Evolutionary conservation across 129 eudicot genomes (phyloP).

Genomic region (Lactuca saligna): DNA sequence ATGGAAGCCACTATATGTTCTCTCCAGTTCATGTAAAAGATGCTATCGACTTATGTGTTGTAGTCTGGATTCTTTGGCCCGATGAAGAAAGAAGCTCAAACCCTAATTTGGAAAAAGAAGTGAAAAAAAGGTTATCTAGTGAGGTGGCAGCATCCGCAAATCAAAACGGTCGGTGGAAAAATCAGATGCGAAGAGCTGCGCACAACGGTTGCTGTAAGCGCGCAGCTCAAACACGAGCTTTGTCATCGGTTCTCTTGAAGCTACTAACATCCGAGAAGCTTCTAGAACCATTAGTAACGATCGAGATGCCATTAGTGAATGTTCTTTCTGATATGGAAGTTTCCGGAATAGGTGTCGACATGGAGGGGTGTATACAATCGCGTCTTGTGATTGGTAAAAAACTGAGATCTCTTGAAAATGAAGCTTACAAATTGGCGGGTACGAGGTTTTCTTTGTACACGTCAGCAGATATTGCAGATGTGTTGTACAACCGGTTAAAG

Average conservation of each 20-base stretch:
- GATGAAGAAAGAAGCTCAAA: conserved; percentile 91
- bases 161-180: conserved; percentile 93
- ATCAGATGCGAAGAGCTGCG: conserved; percentile 92
- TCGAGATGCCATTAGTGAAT: conserved; percentile 82
- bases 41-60: conserved; percentile 66
- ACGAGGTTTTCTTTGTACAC: conserved; percentile 75
- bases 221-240: conserved; percentile 77
- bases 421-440: conserved; percentile 84
- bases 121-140: conserved; percentile 72
- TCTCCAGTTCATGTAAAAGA: conserved; percentile 53
- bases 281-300: conserved; percentile 53
- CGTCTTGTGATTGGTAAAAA: conserved; percentile 70
- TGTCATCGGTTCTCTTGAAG: conserved; percentile 74
- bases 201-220: conserved; percentile 96
- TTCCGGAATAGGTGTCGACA: conserved; percentile 90
- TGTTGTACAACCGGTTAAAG: conserved; percentile 75
- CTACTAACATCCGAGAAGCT: conserved; percentile 79
- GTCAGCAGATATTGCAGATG: conserved; percentile 95
- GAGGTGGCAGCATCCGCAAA: conserved; percentile 91
- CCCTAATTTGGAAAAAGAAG: conserved; percentile 98
- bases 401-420: conserved; percentile 73
- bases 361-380: conserved; percentile 90
- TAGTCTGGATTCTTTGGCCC: conserved; percentile 94
- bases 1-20: conserved; percentile 53
- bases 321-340: conserved; percentile 96